phyloP scores from a whole-genome alignment of 208 protist species.

The Naegleria gruberi region DNA sequence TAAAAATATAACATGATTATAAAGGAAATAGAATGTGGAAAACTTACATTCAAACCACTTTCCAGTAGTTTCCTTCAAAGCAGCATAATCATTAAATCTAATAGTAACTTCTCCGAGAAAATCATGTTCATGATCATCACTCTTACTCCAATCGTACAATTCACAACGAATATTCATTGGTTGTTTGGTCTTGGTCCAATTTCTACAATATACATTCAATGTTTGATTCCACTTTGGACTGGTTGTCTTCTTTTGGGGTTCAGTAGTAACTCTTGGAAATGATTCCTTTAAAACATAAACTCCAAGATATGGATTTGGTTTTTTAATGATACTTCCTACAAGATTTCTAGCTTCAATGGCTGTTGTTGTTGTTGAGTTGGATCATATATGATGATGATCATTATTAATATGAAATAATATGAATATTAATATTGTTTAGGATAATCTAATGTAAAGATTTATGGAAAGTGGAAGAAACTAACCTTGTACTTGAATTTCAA shows the following conservation, averaged over 20 bases:
- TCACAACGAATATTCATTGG: constrained; percentile 12
- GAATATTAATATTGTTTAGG: not conserved
- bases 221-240: constrained; percentile 2
- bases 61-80: not conserved
- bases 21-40: no score
- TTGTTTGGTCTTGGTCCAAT: not conserved
- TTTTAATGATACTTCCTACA: not conserved
- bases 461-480: not conserved
- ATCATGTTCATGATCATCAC: constrained; percentile 11
- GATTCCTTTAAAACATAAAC: not conserved
- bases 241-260: not conserved
- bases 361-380: not conserved
- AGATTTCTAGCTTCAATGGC: constrained; percentile 9
- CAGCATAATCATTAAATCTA: not conserved
- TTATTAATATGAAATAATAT: not conserved
- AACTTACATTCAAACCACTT: constrained; percentile 4
- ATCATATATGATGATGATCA: not conserved
- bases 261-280: not conserved
- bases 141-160: not conserved
- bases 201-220: not conserved
- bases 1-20: no score
- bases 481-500: not conserved
- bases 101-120: constrained; percentile 2
- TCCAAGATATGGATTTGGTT: not conserved
- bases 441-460: no score